A percentile compares a stretch with the other conserved stretches of the same genome.
These are phyloP conservation scores for Apostasia ramifera DNA, from an alignment of 106 monocot species.

Conservation along the genomic window DNA sequence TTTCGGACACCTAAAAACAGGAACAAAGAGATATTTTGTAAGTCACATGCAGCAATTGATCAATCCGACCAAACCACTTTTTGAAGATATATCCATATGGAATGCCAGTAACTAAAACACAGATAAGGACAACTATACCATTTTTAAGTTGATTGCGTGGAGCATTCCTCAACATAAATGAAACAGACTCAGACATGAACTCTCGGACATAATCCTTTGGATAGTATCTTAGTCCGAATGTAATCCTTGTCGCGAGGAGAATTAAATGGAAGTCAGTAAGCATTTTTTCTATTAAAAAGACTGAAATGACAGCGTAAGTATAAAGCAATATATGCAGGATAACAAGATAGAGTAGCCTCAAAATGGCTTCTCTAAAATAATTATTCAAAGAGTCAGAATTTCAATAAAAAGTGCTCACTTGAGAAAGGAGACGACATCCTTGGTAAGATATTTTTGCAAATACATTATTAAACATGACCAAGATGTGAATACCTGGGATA, in stretches of 20 bases:
- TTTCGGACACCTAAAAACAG: conserved; percentile 50
- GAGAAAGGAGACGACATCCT: conserved; percentile 58
- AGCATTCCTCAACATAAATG: conserved; percentile 83
- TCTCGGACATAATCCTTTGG: conserved; percentile 75
- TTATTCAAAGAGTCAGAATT: not conserved
- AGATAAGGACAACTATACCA: conserved; percentile 31
- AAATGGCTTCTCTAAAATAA: too few relatives aligned
- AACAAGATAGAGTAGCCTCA: too few relatives aligned
- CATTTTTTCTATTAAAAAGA: not conserved
- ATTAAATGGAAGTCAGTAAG: not conserved
- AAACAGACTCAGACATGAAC: conserved; percentile 86
- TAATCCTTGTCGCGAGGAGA: conserved; percentile 35
- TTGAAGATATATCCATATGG: not conserved
- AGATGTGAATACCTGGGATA: conserved; percentile 80
- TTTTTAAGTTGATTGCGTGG: conserved; percentile 43
- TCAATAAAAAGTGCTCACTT: conserved; percentile 35
- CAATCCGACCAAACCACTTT: not conserved
- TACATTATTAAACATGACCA: conserved; percentile 81
- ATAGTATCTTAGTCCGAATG: conserved; percentile 52
- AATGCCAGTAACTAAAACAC: not conserved
- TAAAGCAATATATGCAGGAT: not conserved
- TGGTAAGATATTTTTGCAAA: conserved; percentile 76
- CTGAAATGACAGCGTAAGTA: not conserved
- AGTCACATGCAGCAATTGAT: not conserved
- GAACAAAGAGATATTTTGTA: not conserved